These are phyloP conservation scores for Capronia epimyces DNA, from an alignment of 2,329 filamentous ascomycete genomes.

Conservation along the genomic window DNA sequence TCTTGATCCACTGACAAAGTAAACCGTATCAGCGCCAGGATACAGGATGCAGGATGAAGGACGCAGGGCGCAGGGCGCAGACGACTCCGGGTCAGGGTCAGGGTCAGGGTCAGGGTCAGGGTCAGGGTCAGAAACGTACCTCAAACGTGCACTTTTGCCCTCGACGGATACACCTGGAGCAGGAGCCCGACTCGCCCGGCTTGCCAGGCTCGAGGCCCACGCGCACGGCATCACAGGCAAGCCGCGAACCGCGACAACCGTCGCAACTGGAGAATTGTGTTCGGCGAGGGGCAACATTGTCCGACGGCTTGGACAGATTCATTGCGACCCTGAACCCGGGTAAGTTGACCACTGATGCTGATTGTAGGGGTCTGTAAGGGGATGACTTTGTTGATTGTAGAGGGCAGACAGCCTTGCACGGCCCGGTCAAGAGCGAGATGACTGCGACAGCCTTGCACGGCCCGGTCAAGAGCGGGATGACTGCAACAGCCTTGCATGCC, in stretches of 20 bases:
- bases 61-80: no score
- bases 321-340: background rate
- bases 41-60: background rate
- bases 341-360: background rate
- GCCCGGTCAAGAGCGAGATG: no score
- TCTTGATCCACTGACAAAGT: conserved; percentile 16
- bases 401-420: no score
- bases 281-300: conserved; percentile 11
- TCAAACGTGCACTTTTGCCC: conserved; percentile 24
- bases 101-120: no score
- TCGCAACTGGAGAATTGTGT: conserved; percentile 36
- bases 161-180: conserved; percentile 27
- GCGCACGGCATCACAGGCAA: conserved; percentile 31
- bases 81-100: no score
- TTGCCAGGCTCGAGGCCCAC: conserved; percentile 20
- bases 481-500: no score
- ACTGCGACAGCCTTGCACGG: no score
- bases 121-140: conserved; percentile 7
- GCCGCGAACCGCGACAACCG: conserved; percentile 32
- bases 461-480: no score
- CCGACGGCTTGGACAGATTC: background rate
- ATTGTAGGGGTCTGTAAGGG: no score
- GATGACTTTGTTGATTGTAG: no score
- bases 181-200: conserved; percentile 24
- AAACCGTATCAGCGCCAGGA: background rate